These are phyloP conservation scores for Aegilops umbellulata DNA, from an alignment of 176 grass and related monocot genomes.

Conservation along the genomic window DNA sequence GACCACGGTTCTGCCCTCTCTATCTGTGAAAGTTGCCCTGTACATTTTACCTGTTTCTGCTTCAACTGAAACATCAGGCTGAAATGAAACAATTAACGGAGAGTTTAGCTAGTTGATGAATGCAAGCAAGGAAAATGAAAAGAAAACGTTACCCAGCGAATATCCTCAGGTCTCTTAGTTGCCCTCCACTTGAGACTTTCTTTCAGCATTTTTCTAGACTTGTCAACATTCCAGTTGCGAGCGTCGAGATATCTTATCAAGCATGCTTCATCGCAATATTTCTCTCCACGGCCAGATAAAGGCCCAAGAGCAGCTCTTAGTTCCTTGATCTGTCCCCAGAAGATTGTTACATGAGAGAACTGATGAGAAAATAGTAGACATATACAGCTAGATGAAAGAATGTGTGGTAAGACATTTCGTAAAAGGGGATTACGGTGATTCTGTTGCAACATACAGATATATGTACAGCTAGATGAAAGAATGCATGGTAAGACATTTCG, in stretches of 20 bases:
- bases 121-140: neutral
- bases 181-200: constrained; percentile 85
- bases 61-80: constrained; percentile 73
- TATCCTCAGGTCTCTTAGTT: constrained; percentile 75
- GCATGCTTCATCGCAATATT: constrained; percentile 61
- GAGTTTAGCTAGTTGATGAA: neutral
- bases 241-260: constrained; percentile 77
- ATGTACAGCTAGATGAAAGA: no score
- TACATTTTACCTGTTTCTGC: constrained; percentile 90
- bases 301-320: constrained; percentile 60
- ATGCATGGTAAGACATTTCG: no score
- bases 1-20: constrained; percentile 65
- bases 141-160: constrained; percentile 56
- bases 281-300: constrained; percentile 38
- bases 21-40: constrained; percentile 68
- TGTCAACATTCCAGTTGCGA: constrained; percentile 68
- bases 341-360: constrained; percentile 21
- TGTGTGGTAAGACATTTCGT: no score
- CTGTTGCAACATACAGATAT: no score
- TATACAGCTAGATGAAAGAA: no score
- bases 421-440: no score
- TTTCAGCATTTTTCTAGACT: constrained; percentile 84
- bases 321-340: constrained; percentile 53
- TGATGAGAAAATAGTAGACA: neutral
- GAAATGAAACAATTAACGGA: constrained; percentile 13